Evolutionary conservation across 345 rosid species (phyloP), one percentile per base, ranked within the genome.

Genomic region (Viola odorata): DNA sequence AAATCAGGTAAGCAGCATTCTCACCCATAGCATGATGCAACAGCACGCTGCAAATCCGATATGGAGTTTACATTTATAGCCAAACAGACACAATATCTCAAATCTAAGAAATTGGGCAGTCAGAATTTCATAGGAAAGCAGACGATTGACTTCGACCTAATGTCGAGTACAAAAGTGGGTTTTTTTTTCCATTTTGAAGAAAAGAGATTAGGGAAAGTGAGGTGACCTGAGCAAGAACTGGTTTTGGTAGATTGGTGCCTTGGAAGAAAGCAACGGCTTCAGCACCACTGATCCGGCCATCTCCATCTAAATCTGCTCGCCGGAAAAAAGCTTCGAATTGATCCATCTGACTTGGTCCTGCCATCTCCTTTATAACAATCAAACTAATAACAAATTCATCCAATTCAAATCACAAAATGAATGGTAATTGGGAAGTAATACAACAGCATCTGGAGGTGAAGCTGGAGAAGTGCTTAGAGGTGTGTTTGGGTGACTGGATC

Each of bases 271-370:
- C 70, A 5, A 90, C 89, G 73, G 96, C 99, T 78, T 94, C 99
- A 68, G 80, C 80, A 60, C 95, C 99, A 76, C 88, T 90, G 78
- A 90, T 86, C 81, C 84, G 74, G 36, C 95, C 99, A 72, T 90
- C 97, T 61, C 97, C 91, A 40, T 94, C 95, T 72, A 94, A 84
- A 90, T 90, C 99, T 57, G 99, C 99, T 77, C 81, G 82, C 84
- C 63, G 82, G 55, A 90, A 94, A 82, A 72, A 88, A 0, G 75
- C 82, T 68, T 94, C 99, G 67, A 94, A 90, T 77, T 78, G 87
- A 80, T 90, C 92, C 88, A 70, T 76, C 11, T 1, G 11, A 75
- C 66, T 76, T 13, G 78, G 85, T 12, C 71, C 81, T 69, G 89
- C 83, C 89, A 84, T 82, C 9, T 55, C 54, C 62, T 39, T 12